Conservation (phyloP, 257 asterid genomes). For the Lantana camara region DNA sequence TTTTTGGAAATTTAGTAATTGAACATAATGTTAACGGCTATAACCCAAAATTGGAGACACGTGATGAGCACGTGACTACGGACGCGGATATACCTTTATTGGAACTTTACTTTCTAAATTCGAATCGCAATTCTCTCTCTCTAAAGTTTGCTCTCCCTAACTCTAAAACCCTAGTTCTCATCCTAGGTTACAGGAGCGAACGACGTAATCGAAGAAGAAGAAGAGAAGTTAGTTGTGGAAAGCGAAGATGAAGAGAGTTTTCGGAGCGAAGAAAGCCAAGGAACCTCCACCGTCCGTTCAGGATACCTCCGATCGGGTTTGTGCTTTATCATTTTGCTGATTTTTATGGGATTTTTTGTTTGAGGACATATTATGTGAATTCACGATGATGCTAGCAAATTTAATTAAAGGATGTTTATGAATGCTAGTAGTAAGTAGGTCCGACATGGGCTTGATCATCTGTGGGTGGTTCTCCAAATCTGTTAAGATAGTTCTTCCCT, state of each 20-base stretch:
- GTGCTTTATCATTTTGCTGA: neutral
- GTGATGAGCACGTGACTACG: neutral
- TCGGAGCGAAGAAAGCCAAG: constrained; percentile 77
- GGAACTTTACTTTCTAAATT: neutral
- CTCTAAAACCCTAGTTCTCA: constrained; percentile 28
- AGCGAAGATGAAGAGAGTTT: constrained; percentile 69
- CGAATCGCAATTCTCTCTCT: neutral
- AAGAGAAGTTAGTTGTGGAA: constrained; percentile 2
- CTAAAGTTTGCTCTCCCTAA: neutral
- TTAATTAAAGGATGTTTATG: neutral
- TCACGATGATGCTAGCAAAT: neutral
- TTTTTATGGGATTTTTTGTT: neutral
- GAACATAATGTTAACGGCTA: too few species aligned
- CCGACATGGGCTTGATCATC: too few species aligned
- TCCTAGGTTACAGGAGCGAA: neutral
- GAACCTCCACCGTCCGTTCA: constrained; percentile 75
- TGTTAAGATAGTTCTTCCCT: neutral
- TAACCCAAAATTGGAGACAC: neutral
- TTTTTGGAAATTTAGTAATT: too few species aligned
- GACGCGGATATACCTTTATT: too few species aligned
- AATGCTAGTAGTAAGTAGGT: too few species aligned
- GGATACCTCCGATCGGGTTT: constrained; percentile 85
- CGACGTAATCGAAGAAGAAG: neutral
- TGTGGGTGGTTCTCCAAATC: too few species aligned
- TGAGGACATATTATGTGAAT: neutral